Base-by-base conservation (phyloP, 768 basidiomycete species). In the Leccinum broughii region DNA sequence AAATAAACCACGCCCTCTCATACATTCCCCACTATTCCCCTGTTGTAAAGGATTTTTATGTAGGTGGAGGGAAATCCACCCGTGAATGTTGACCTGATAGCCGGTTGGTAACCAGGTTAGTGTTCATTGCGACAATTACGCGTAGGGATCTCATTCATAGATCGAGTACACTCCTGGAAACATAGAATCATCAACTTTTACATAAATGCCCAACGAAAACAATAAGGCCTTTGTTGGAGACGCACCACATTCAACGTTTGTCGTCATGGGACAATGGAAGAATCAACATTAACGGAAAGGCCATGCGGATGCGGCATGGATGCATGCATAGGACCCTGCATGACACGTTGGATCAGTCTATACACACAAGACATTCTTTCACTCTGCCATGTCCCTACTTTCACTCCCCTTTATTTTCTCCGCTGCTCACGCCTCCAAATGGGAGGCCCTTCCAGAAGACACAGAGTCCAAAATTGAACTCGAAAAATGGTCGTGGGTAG, bases 341-440 rank as follows among this genome's bases (percentile, higher is more conserved):
- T 15, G 35, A 30, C 30, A 30, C 30, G 30, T 30, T 30, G 30
- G 30, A 30, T 30, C 9, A 30, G 30, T 30, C 46, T 4, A 22
- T 48, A 48, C 48, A 24, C 48, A 49, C 41, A 41, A 41, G 17
- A 41, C 17, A 44, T 44, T n/a, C 9, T 30, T 20, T 17, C 39
- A n/a, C 26, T 22, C 22, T 32, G 55, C 51, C 48, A 67, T 68
- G 68, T 67, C 68, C 54, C 54, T 55, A n/a, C 37, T 64, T 13
- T 49, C 64, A 6, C 49, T 71, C n/a, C 54, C 51, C 3, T 67
- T 74, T 17, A 60, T 75, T 52, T 72, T 76, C 52, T 76, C 75
- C 3, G 75, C 75, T 20, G 67, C 75, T 7, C 75, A 76, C 32
- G 10, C 62, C 50, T 63, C 70, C 26, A 66, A 62, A 54, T 73